A percentile compares a stretch with the other conserved stretches of the same genome.
These are phyloP conservation scores for Hypoxylon perforatum DNA, from an alignment of 495 filamentous ascomycete genomes.

Conservation along the genomic window DNA sequence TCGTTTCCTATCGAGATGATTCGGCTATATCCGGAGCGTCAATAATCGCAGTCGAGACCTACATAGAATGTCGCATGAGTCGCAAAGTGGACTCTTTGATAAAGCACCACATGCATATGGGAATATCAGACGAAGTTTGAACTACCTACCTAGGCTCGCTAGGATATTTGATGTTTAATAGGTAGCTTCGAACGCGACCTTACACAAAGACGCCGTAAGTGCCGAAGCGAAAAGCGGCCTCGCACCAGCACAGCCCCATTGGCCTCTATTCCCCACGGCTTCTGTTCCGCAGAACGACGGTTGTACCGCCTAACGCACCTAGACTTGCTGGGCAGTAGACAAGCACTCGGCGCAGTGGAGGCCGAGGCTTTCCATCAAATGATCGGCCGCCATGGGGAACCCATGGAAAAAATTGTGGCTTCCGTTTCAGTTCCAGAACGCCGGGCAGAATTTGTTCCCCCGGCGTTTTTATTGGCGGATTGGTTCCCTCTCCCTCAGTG, in stretches of 20 bases:
- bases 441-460: slow-evolving; percentile 12
- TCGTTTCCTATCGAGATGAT: too few relatives aligned
- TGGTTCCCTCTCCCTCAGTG: slow-evolving; percentile 15
- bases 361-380: slow-evolving; percentile 14
- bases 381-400: slow-evolving; percentile 12
- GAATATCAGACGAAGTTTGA: not conserved
- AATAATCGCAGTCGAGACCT: too few relatives aligned
- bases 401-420: slow-evolving; percentile 8
- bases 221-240: slow-evolving; percentile 24
- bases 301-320: too few relatives aligned
- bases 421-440: slow-evolving; percentile 30
- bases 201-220: slow-evolving; percentile 1
- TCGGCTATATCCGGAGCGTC: too few relatives aligned
- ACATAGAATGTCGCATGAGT: too few relatives aligned
- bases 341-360: slow-evolving; percentile 3
- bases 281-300: not conserved
- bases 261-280: slow-evolving; percentile 23
- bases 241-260: slow-evolving; percentile 29
- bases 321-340: too few relatives aligned
- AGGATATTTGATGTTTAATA: too few relatives aligned
- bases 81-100: too few relatives aligned
- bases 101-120: too few relatives aligned
- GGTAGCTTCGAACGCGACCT: not conserved
- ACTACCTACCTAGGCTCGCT: not conserved
- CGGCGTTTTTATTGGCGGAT: not conserved